phyloP scores from a whole-genome alignment of 441 rosid genomes.

The Omphalea diandra region DNA sequence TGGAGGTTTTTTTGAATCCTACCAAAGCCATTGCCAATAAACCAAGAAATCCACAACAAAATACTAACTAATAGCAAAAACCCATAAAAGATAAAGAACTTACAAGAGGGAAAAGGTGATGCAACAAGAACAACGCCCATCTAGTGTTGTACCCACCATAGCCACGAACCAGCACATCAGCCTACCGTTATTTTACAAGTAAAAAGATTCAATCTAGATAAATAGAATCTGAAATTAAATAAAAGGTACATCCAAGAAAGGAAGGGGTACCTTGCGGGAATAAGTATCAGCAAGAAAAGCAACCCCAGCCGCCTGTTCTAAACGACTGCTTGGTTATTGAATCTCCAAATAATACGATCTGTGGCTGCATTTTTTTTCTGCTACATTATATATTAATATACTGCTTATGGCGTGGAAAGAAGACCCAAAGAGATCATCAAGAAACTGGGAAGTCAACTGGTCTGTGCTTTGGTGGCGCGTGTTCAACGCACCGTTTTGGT shows the following conservation, averaged over 20 bases:
- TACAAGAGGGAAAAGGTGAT: slow-evolving; percentile 77
- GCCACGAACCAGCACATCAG: slow-evolving; percentile 84
- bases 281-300: slow-evolving; percentile 72
- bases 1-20: slow-evolving; percentile 57
- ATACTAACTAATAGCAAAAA: background rate
- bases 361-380: slow-evolving; percentile 55
- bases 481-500: no score
- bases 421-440: background rate
- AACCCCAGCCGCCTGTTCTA: slow-evolving; percentile 85
- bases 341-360: slow-evolving; percentile 81
- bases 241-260: background rate
- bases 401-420: background rate
- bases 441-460: no score
- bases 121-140: slow-evolving; percentile 90
- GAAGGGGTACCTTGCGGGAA: slow-evolving; percentile 64
- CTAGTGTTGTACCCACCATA: slow-evolving; percentile 92
- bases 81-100: slow-evolving; percentile 9
- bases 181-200: slow-evolving; percentile 39
- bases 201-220: background rate
- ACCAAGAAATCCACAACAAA: background rate
- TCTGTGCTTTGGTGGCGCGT: no score
- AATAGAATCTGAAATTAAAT: background rate
- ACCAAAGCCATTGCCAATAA: background rate
- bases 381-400: no score
- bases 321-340: slow-evolving; percentile 81